Conservation (phyloP, 108 stramenopile genomes). For the Cyclotella sp. region DNA sequence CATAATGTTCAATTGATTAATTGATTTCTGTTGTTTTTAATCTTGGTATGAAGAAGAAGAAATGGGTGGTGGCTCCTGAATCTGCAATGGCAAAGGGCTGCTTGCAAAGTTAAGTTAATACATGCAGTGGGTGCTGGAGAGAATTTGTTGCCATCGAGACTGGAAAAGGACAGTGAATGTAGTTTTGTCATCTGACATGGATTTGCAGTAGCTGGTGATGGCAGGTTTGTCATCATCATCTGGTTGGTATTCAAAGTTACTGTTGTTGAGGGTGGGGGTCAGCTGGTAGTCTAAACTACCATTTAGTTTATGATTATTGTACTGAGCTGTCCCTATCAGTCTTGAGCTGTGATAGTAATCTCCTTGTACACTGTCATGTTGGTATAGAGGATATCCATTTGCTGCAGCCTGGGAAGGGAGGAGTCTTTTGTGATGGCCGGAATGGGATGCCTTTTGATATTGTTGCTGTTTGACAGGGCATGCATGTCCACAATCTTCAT, state of each 20-base stretch:
- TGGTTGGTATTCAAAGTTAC: background rate
- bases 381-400: conserved; percentile 1
- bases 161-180: too few species aligned
- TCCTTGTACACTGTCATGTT: background rate
- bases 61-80: conserved; percentile 22
- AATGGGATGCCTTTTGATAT: background rate
- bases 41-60: conserved; percentile 3
- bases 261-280: background rate
- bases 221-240: conserved; percentile 2
- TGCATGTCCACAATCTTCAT: conserved; percentile 4
- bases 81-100: conserved; percentile 10
- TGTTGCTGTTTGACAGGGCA: background rate
- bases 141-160: background rate
- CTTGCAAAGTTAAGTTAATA: background rate
- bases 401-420: background rate
- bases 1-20: conserved; percentile 14
- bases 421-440: background rate
- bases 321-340: background rate
- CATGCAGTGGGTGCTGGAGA: background rate
- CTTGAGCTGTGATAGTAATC: too few species aligned
- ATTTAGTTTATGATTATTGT: background rate
- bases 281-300: background rate
- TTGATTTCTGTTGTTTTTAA: conserved; percentile 3
- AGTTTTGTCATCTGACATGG: too few species aligned
- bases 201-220: background rate